Evolutionary conservation across 2,329 filamentous ascomycete species (phyloP).

Genomic region (Colletotrichum liriopes): DNA sequence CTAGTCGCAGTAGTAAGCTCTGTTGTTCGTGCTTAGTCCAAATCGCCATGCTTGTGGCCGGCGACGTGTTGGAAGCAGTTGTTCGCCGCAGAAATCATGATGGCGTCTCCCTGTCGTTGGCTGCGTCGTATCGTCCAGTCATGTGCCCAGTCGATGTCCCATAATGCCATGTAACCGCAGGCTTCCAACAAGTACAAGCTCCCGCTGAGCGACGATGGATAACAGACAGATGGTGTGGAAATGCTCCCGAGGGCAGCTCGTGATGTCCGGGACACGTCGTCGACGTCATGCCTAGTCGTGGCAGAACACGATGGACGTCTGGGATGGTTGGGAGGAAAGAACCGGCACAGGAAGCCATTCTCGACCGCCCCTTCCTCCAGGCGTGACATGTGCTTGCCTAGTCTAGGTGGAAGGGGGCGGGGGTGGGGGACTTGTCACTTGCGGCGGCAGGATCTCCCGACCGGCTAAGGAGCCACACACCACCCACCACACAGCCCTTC

Average conservation of each 20-base stretch:
- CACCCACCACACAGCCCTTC: not conserved
- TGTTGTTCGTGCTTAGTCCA: not conserved
- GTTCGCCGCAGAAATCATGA: not conserved
- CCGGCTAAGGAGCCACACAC: not conserved
- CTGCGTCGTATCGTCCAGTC: not conserved
- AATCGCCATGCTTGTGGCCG: not conserved
- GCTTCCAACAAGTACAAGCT: not conserved
- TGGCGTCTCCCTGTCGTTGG: not conserved
- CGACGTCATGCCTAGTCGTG: not conserved
- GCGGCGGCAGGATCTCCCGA: not conserved
- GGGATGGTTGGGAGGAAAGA: not conserved
- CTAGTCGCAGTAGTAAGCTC: not conserved
- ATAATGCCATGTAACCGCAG: not conserved
- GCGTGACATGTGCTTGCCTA: conserved; percentile 13
- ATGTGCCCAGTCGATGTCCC: not conserved
- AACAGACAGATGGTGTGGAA: not conserved
- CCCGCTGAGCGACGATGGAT: too few relatives aligned
- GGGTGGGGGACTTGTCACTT: not conserved
- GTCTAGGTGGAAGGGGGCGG: not conserved
- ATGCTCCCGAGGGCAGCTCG: not conserved
- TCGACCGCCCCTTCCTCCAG: not conserved
- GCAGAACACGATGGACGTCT: not conserved
- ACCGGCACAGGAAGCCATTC: not conserved
- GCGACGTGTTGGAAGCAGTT: not conserved
- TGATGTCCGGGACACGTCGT: too few relatives aligned